Base-by-base conservation (phyloP, 495 filamentous ascomycete species). In the Hyaloscypha finlandica region DNA sequence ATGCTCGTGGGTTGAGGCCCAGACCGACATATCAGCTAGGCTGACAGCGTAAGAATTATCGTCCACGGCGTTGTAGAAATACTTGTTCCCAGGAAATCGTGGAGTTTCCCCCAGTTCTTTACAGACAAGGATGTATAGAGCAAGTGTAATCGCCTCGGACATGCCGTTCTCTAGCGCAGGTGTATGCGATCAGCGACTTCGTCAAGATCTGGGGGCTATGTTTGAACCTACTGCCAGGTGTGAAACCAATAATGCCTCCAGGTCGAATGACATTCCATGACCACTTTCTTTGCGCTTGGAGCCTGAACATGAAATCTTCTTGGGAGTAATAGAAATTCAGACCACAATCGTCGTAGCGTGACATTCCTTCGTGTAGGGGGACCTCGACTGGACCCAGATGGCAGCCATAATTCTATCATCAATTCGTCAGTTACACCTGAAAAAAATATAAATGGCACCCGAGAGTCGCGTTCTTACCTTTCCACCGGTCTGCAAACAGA, bases 321-420 rank as follows among this genome's bases (percentile, higher is more conserved):
- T 78, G 77, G 57, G 42, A 16, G 59, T 74, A 78, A 56, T 78
- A 78, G 71, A 78, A 78, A 64, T 77, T 78, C 56, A 63, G 59
- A 0, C 64, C 72, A 31, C 74, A 32, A 29, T 70, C 71, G n/a
- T 70, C 68, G 14, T 73, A 72, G 1, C 75, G 72, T 3, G 71
- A 70, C 54, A 71, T 64, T 8, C 58, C 67, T 52, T 79, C 77
- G 22, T 71, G 68, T 6, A 71, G 35, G 0, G 75, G 74, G 19
- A 68, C 59, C n/a, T 70, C 69, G 6, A 74, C 73, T 6, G 76
- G 75, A 1, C 71, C 67, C 2, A 77, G 63, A 48, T 77, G 75
- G n/a, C n/a, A n/a, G n/a, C n/a, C n/a, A n/a, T n/a, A n/a, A n/a
- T n/a, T n/a, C n/a, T n/a, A n/a, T n/a, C n/a, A n/a, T n/a, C n/a